phyloP scores from a whole-genome alignment of 2,329 filamentous ascomycete species.

The Dactylellina parvicollis region DNA sequence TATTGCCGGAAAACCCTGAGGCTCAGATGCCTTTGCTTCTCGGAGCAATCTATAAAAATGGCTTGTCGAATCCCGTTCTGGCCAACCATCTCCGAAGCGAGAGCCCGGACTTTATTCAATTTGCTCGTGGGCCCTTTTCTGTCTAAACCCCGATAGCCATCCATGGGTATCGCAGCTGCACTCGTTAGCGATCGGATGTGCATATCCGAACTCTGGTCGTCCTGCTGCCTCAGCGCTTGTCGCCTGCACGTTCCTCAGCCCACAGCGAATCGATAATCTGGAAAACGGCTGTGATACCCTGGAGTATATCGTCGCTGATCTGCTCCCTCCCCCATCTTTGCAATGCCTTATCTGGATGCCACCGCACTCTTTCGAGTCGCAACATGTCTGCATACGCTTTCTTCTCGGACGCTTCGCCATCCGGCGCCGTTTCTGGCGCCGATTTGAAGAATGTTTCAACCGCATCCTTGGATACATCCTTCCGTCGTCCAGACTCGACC shows the following conservation, averaged over 20 bases:
- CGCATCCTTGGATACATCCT: constrained; percentile 68
- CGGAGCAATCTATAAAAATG: constrained; percentile 34
- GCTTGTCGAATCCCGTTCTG: constrained; percentile 1
- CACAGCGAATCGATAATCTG: constrained; percentile 87
- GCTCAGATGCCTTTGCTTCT: constrained; percentile 29
- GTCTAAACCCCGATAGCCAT: background rate
- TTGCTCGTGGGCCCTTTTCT: no score
- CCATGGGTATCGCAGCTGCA: background rate
- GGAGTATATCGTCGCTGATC: constrained; percentile 77
- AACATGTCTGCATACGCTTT: constrained; percentile 65
- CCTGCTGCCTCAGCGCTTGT: constrained; percentile 16
- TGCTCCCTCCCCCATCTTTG: constrained; percentile 78
- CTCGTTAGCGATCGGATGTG: background rate
- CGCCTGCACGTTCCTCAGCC: constrained; percentile 61
- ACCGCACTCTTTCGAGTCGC: constrained; percentile 86
- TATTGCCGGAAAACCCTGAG: constrained; percentile 2
- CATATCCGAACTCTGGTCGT: constrained; percentile 1
- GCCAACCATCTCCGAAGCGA: constrained; percentile 3
- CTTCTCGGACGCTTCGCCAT: constrained; percentile 53
- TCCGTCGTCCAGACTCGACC: constrained; percentile 69
- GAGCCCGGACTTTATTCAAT: background rate
- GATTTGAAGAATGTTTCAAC: constrained; percentile 76
- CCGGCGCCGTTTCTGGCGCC: constrained; percentile 61
- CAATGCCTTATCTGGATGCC: constrained; percentile 98
- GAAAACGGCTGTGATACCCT: constrained; percentile 86